Base-by-base conservation (phyloP, 1,284 basidiomycete species). In the Cryptococcus hybrid region DNA sequence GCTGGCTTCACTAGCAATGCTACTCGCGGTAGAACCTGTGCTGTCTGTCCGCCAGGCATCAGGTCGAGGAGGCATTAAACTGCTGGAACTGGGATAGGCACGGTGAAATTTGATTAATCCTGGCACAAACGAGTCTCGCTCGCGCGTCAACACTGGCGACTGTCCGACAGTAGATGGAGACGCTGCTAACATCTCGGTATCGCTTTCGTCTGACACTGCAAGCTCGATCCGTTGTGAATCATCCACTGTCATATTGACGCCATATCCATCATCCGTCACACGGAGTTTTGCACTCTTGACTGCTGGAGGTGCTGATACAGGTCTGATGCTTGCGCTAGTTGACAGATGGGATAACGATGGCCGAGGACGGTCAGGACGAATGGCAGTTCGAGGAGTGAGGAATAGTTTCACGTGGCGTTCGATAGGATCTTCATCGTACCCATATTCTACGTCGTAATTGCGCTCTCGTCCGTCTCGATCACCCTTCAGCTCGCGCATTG, bases 341-440 rank as follows among this genome's bases (percentile, higher is more conserved):
- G 18, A 46, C 12, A 5, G 9, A 34, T 40, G 36, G 36, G 7
- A 36, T 40, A 13, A 13, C 5, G 50, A 18, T 15, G 38, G 50
- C 13, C 50, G 36, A 6, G 50, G 50, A 30, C 18, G 50, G 7
- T 51, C 18, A 13, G 47, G 24, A 6, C 12, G 47, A 30, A 35
- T 36, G 47, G 47, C 36, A 7, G 50, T 58, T 13, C 54, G 24
- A 9, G 64, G 64, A 13, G 66, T 64, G 11, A 65, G 56, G 18
- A 58, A 53, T 30, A 66, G 53, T 42, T 48, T 51, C 18, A 65
- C 66, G 47, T 67, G 64, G 13, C 60, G 40, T 11, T 67, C 68
- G 18, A 70, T 66, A 5, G 68, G 68, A 56, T 70, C 64, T 15
- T 42, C 40, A 38, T 68, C 65, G 54, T 68, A 65, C 44, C 62